A percentile compares a stretch with the other conserved stretches of the same genome.
Conservation (phyloP, 1,139 yeast genomes). For the Saccharomyces hybrid region DNA sequence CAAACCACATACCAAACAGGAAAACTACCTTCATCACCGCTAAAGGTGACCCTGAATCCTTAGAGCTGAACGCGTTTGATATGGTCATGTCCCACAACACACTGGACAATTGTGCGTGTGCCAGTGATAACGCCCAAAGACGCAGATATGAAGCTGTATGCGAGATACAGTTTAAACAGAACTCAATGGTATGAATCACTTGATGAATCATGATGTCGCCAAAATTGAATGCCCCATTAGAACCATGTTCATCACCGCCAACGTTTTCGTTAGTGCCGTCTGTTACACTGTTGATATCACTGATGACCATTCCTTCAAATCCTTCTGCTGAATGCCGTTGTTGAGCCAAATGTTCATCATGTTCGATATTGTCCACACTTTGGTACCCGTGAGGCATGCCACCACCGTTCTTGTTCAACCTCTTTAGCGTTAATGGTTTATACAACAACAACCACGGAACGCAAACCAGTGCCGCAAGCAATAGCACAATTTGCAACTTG, state of each 20-base stretch:
- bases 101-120: slow-evolving; percentile 69
- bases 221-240: slow-evolving; percentile 48
- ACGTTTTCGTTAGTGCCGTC: slow-evolving; percentile 17
- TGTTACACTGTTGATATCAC: slow-evolving; percentile 19
- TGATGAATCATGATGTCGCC: slow-evolving; percentile 76
- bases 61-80: slow-evolving; percentile 44
- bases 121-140: slow-evolving; percentile 72
- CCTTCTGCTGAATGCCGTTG: slow-evolving; percentile 35
- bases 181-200: slow-evolving; percentile 72
- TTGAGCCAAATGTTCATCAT: slow-evolving; percentile 32
- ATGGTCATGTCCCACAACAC: slow-evolving; percentile 78
- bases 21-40: slow-evolving; percentile 32
- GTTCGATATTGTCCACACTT: slow-evolving; percentile 31
- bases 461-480: slow-evolving; percentile 57
- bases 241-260: slow-evolving; percentile 36
- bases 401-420: slow-evolving; percentile 21
- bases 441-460: slow-evolving; percentile 68
- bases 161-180: slow-evolving; percentile 69
- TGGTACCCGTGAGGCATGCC: background rate
- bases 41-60: slow-evolving; percentile 30
- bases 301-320: slow-evolving; percentile 30
- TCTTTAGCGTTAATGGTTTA: slow-evolving; percentile 51
- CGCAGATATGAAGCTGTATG: slow-evolving; percentile 74
- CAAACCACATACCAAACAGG: slow-evolving; percentile 74
- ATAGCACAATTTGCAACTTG: slow-evolving; percentile 49